These are phyloP conservation scores for Trichoderma lentiforme DNA, from an alignment of 2,329 filamentous ascomycete genomes.

Conservation along the genomic window DNA sequence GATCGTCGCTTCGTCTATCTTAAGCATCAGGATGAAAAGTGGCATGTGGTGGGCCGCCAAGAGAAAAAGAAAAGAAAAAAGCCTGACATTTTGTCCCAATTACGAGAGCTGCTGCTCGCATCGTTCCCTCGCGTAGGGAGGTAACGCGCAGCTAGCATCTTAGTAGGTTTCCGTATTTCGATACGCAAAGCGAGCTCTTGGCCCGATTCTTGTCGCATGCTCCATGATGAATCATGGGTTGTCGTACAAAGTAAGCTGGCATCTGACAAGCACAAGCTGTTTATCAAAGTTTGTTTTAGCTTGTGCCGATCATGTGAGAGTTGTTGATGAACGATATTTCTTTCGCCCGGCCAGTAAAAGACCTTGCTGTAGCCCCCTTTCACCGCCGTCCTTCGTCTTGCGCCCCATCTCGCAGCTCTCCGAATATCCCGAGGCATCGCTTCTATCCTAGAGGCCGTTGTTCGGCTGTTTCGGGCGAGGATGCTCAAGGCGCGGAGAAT, in stretches of 20 bases:
- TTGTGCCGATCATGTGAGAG: not conserved
- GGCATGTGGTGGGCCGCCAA: not conserved
- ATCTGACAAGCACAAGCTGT: not conserved
- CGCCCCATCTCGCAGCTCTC: not conserved
- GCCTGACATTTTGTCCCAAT: not conserved
- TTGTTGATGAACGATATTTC: not conserved
- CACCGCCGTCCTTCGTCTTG: no score
- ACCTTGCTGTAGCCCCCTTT: not conserved
- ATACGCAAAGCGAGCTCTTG: not conserved
- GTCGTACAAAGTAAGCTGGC: not conserved
- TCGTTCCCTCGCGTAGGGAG: not conserved
- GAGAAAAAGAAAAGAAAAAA: not conserved
- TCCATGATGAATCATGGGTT: not conserved
- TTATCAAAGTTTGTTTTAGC: not conserved
- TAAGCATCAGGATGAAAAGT: not conserved
- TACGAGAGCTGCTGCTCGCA: not conserved
- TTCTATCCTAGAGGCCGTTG: not conserved
- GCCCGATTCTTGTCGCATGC: not conserved
- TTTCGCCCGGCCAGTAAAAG: not conserved
- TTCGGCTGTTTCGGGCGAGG: slow-evolving; percentile 14
- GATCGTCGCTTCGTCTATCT: slow-evolving; percentile 13
- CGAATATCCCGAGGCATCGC: not conserved
- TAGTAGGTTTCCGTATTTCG: not conserved
- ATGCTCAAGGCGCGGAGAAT: not conserved
- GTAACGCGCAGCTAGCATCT: not conserved